Percentiles rank a stretch among this genome's conserved stretches.
Evolutionary conservation across 345 rosid species (phyloP).

Genomic region (Populus deltoides): DNA sequence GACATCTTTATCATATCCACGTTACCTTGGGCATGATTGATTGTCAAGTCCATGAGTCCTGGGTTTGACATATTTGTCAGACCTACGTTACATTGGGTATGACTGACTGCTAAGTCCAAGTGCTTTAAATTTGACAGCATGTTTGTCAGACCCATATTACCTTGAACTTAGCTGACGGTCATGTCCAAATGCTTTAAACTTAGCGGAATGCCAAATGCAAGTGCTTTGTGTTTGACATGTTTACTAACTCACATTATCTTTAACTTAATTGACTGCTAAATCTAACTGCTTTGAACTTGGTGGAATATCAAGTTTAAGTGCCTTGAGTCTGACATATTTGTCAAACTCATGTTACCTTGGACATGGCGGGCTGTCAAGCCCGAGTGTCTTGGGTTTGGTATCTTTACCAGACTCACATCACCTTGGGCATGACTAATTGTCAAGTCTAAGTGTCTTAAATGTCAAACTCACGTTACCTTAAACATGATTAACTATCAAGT

Average conservation of each 20-base stretch:
- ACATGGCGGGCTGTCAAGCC: fast-evolving
- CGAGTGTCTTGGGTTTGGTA: fast-evolving
- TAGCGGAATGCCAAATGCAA: fast-evolving
- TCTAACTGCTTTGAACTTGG: too few species aligned
- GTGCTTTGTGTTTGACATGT: too few species aligned
- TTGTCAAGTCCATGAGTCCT: too few species aligned
- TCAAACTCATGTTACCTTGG: fast-evolving
- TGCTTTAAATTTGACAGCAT: fast-evolving
- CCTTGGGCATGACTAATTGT: fast-evolving
- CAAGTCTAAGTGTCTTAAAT: too few species aligned
- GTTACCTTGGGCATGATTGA: fast-evolving
- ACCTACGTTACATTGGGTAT: fast-evolving
- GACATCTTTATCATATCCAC: fast-evolving
- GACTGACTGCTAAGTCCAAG: too few species aligned
- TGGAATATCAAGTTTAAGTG: too few species aligned
- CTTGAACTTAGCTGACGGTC: too few species aligned
- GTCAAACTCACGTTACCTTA: fast-evolving
- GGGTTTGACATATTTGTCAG: too few species aligned
- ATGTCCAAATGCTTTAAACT: too few species aligned
- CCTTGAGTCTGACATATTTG: fast-evolving
- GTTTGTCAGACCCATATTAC: too few species aligned
- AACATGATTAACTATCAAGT: fast-evolving
- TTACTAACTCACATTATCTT: too few species aligned
- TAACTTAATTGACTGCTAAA: too few species aligned
- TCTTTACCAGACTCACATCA: fast-evolving